Evolutionary conservation across 2,329 filamentous ascomycete genomes (phyloP).

Genomic region (Immersiporthe knoxdaviesiana): DNA sequence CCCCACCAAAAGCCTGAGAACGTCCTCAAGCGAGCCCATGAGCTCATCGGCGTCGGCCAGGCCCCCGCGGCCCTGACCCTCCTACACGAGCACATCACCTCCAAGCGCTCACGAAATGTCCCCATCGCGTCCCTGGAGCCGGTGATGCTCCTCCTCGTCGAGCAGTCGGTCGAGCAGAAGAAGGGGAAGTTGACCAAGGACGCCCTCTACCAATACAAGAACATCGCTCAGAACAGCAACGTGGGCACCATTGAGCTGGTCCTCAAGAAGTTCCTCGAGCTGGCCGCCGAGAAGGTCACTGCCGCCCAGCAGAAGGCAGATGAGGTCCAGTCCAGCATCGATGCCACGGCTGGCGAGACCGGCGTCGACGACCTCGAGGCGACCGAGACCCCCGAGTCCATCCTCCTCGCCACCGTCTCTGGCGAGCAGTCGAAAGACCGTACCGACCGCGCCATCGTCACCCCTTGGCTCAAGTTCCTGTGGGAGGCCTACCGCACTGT

Average conservation of each 20-base stretch:
- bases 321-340: slow-evolving; percentile 86
- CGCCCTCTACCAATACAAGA: slow-evolving; percentile 99
- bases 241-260: slow-evolving; percentile 97
- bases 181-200: slow-evolving; percentile 99
- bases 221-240: slow-evolving; percentile 98
- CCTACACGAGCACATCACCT: slow-evolving; percentile 98
- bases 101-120: slow-evolving; percentile 95
- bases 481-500: slow-evolving; percentile 99
- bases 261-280: slow-evolving; percentile 96
- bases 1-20: slow-evolving; percentile 98
- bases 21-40: slow-evolving; percentile 96
- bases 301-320: slow-evolving; percentile 95
- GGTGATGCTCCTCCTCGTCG: slow-evolving; percentile 96
- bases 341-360: slow-evolving; percentile 70
- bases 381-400: slow-evolving; percentile 96
- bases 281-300: slow-evolving; percentile 94
- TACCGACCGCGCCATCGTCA: slow-evolving; percentile 96
- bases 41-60: slow-evolving; percentile 98
- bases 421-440: slow-evolving; percentile 97
- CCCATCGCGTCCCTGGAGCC: slow-evolving; percentile 96
- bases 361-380: slow-evolving; percentile 96
- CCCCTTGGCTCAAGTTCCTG: slow-evolving; percentile 98
- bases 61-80: slow-evolving; percentile 87
- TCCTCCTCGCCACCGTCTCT: slow-evolving; percentile 95
- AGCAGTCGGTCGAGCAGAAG: slow-evolving; percentile 94